Percentiles rank a stretch among this genome's conserved stretches.
Evolutionary conservation across 306 rosid species (phyloP).

Genomic region (Begonia fuchsioides): DNA sequence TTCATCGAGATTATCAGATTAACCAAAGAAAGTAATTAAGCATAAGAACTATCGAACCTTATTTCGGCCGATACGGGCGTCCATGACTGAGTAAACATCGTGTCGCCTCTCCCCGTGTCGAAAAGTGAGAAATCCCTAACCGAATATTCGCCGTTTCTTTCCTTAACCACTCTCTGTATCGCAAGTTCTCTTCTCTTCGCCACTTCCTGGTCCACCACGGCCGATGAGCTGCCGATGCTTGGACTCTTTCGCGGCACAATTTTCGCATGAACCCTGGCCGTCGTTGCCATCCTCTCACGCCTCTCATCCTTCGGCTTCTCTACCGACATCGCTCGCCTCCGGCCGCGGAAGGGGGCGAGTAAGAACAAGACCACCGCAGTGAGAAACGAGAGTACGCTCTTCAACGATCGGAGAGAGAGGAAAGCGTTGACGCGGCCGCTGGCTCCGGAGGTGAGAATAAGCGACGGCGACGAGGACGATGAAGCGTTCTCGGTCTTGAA

Average conservation of each 20-base stretch:
- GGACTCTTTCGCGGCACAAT: slow-evolving; percentile 41
- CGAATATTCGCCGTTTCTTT: slow-evolving; percentile 16
- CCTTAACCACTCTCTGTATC: slow-evolving; percentile 38
- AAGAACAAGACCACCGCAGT: slow-evolving; percentile 33
- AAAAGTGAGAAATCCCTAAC: slow-evolving; percentile 42
- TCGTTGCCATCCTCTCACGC: slow-evolving; percentile 24
- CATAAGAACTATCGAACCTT: slow-evolving; percentile 26
- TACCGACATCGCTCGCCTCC: slow-evolving; percentile 15
- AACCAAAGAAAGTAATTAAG: not conserved
- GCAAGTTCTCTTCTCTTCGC: slow-evolving; percentile 59
- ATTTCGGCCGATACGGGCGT: slow-evolving; percentile 29
- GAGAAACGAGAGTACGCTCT: slow-evolving; percentile 37
- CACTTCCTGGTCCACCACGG: slow-evolving; percentile 30
- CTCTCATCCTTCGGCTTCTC: slow-evolving; percentile 22
- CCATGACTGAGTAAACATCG: slow-evolving; percentile 81
- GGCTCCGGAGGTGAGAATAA: slow-evolving; percentile 56
- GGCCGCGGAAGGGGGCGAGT: slow-evolving; percentile 54
- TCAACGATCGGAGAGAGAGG: slow-evolving; percentile 36
- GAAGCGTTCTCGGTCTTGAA: slow-evolving; percentile 10
- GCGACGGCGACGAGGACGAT: slow-evolving; percentile 10
- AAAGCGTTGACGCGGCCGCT: slow-evolving; percentile 48
- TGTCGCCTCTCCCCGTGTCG: slow-evolving; percentile 38
- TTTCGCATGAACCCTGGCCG: slow-evolving; percentile 37
- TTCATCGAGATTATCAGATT: too few relatives aligned
- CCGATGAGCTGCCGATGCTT: not conserved